These are phyloP conservation scores for Neurospora pannonica DNA, from an alignment of 495 filamentous ascomycete genomes.

Conservation along the genomic window DNA sequence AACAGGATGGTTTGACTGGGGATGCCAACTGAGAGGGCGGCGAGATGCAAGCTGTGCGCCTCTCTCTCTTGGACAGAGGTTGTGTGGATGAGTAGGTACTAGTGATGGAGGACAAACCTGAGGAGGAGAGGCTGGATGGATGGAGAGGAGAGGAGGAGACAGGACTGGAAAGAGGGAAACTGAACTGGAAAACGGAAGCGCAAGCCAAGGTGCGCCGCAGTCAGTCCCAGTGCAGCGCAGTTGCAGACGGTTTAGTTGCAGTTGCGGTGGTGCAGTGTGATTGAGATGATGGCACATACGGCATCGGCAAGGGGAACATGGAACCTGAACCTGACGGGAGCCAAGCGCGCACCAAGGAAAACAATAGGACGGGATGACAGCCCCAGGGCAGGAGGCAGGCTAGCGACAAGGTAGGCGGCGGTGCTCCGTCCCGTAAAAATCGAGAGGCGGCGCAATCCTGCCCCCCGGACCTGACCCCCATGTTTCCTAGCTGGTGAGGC, in stretches of 20 bases:
- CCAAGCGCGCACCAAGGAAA: conserved; percentile 13
- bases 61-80: neutral
- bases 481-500: neutral
- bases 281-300: conserved; percentile 17
- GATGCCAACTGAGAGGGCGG: conserved; percentile 9
- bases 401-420: neutral
- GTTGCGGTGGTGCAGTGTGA: neutral
- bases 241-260: neutral
- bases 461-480: neutral
- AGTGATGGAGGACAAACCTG: neutral
- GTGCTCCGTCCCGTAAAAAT: conserved; percentile 18
- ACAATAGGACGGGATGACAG: conserved; percentile 10
- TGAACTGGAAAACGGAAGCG: neutral
- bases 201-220: neutral
- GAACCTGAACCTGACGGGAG: neutral
- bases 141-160: neutral
- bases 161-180: neutral
- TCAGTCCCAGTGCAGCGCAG: neutral
- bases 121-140: neutral
- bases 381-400: neutral
- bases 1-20: neutral
- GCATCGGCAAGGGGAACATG: conserved; percentile 3
- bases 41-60: conserved; percentile 4
- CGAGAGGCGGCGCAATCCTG: conserved; percentile 16
- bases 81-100: neutral